Conservation (phyloP, 2,329 filamentous ascomycete species). For the Fusarium algeriense region DNA sequence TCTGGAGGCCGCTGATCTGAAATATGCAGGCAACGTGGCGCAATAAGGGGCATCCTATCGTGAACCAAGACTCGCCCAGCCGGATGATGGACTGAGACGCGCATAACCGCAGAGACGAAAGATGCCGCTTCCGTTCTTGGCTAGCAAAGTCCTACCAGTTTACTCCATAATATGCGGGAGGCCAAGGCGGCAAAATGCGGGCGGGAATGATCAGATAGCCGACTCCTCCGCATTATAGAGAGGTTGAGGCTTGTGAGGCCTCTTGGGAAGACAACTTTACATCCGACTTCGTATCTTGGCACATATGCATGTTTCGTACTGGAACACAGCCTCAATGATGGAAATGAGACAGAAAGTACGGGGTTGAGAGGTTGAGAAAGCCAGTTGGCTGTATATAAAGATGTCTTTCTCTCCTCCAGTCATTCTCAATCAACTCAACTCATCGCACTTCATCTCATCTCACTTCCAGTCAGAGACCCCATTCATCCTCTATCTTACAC, state of each 20-base stretch:
- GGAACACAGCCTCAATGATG: constrained; percentile 3
- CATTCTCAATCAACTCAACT: not conserved
- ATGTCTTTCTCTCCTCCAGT: fast-evolving
- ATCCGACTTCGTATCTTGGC: constrained; percentile 10
- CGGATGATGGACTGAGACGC: not conserved
- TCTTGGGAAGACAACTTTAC: not conserved
- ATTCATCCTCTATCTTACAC: not conserved
- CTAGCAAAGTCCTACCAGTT: not conserved
- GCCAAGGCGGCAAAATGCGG: constrained; percentile 1
- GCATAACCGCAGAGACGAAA: constrained; percentile 2
- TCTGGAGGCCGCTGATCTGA: not conserved
- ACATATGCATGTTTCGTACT: constrained; percentile 7
- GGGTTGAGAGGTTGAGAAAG: not conserved
- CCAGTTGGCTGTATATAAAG: not conserved
- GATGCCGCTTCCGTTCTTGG: constrained; percentile 22
- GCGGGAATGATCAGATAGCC: not conserved
- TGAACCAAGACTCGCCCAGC: constrained; percentile 11
- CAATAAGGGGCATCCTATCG: not conserved
- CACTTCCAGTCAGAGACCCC: not conserved
- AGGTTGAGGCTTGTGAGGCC: not conserved
- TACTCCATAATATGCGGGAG: not conserved
- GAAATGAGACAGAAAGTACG: not conserved
- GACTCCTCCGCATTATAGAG: not conserved
- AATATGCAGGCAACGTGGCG: constrained; percentile 12
- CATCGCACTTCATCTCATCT: not conserved